Evolutionary conservation across 2,329 filamentous ascomycete species (phyloP), one percentile per base, ranked within the genome.

Genomic region (Botrytis medusae): DNA sequence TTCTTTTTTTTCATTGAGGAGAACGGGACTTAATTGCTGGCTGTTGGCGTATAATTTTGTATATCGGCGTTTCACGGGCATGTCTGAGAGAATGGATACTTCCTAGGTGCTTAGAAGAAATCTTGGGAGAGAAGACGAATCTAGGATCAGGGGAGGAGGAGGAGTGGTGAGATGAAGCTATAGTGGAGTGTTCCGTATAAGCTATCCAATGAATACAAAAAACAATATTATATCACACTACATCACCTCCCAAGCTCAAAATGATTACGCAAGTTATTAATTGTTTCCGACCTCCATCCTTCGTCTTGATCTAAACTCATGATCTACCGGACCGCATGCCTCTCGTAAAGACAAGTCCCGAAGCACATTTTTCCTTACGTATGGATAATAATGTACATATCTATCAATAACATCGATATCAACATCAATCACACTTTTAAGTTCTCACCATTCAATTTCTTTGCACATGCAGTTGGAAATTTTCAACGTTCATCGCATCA

Each of bases 31-130:
- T 74, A 71, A 57, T 73, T 61, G 75, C 73, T 79, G 75, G 77
- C 75, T 77, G 76, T 77, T 77, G 77, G 78, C 75, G 77, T 75
- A 78, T 71, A 73, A 78, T 77, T 69, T 54, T 32, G 48, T 32
- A 44, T 74, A 57, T 74, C 76, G 77, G 78, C 79, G 78, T 78
- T 78, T 79, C 48, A 72, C 22, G 37, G 71, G 62, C 48, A 63
- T 73, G 75, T 78, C 76, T 74, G 72, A 75, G 77, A 74, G 61
- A 20, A 64, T 63, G 63, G 59, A 42, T 42, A 75, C 74, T 76
- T 78, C n/a, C 22, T 46, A 20, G 16, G 29, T 42, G 40, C 32
- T 57, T n/a, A n/a, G 25, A 37, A 20, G n/a, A 42, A 51, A 44
- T 22, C 20, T 29, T 57, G 12, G 20, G 14, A 14, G 37, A n/a